phyloP scores from a whole-genome alignment of 2,329 filamentous ascomycete genomes.

The Fusarium oxysporum region DNA sequence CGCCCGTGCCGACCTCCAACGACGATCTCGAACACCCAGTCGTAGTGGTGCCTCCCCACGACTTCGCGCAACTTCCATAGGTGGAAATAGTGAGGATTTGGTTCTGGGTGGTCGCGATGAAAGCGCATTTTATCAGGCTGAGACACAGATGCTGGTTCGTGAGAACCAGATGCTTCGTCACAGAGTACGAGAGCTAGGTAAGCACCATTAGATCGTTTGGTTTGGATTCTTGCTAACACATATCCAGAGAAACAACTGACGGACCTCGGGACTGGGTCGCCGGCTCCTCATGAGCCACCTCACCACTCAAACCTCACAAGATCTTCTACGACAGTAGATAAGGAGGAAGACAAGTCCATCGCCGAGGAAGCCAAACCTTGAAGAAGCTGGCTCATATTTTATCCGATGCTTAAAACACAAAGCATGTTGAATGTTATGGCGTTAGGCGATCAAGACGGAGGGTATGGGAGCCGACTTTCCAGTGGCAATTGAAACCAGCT shows the following conservation, averaged over 20 bases:
- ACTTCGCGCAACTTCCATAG: constrained; percentile 68
- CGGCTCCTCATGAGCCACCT: constrained; percentile 57
- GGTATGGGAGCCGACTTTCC: not conserved
- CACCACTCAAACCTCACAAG: constrained; percentile 62
- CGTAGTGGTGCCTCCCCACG: constrained; percentile 67
- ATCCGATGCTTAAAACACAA: not conserved
- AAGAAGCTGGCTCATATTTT: not conserved
- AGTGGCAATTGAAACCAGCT: constrained; percentile 3
- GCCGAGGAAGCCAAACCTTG: constrained; percentile 30
- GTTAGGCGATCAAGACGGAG: constrained; percentile 21
- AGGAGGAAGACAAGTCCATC: constrained; percentile 42
- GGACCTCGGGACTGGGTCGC: constrained; percentile 53
- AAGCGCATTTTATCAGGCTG: constrained; percentile 82
- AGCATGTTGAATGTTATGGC: constrained; percentile 15
- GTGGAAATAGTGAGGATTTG: constrained; percentile 70
- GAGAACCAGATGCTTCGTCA: constrained; percentile 87
- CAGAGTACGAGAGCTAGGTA: constrained; percentile 79
- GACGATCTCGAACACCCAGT: constrained; percentile 70
- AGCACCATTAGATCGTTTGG: constrained; percentile 29
- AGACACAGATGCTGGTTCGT: constrained; percentile 80
- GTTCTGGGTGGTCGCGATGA: constrained; percentile 76
- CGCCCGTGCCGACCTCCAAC: constrained; percentile 65
- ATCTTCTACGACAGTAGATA: constrained; percentile 59
- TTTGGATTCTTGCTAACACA: constrained; percentile 6
- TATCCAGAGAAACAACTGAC: constrained; percentile 63